These are phyloP conservation scores for Vaccinium corymbosum DNA, from an alignment of 148 eudicot species.

Conservation along the genomic window DNA sequence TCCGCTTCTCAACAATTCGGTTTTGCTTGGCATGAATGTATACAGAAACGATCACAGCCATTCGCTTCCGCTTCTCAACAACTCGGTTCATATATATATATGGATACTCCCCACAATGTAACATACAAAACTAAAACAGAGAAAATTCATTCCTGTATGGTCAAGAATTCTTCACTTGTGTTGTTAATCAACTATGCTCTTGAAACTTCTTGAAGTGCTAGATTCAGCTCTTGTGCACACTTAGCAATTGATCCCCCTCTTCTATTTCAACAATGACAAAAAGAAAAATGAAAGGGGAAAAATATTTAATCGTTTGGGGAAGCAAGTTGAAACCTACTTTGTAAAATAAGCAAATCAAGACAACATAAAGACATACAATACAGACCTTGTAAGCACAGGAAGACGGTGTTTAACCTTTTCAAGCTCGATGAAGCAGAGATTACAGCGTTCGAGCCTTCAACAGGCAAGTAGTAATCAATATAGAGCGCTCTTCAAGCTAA, in stretches of 20 bases:
- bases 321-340: background rate
- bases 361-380: conserved; percentile 4
- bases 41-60: background rate
- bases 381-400: conserved; percentile 72
- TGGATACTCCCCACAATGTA: background rate
- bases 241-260: conserved; percentile 89
- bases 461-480: conserved; percentile 4
- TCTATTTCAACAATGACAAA: conserved; percentile 34
- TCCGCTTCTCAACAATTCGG: background rate
- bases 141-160: conserved; percentile 9
- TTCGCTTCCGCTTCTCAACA: background rate
- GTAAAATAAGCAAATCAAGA: background rate
- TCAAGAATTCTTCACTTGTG: conserved; percentile 14
- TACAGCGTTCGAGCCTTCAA: conserved; percentile 84
- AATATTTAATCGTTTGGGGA: background rate
- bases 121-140: background rate
- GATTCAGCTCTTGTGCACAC: conserved; percentile 79
- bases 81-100: background rate
- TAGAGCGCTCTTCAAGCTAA: background rate
- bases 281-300: background rate
- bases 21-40: conserved; percentile 2
- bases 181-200: conserved; percentile 15
- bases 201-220: conserved; percentile 59
- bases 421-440: conserved; percentile 81
- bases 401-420: conserved; percentile 73